These are phyloP conservation scores for Sporobolomyces pararoseus DNA, from an alignment of 768 basidiomycete species.

Conservation along the genomic window DNA sequence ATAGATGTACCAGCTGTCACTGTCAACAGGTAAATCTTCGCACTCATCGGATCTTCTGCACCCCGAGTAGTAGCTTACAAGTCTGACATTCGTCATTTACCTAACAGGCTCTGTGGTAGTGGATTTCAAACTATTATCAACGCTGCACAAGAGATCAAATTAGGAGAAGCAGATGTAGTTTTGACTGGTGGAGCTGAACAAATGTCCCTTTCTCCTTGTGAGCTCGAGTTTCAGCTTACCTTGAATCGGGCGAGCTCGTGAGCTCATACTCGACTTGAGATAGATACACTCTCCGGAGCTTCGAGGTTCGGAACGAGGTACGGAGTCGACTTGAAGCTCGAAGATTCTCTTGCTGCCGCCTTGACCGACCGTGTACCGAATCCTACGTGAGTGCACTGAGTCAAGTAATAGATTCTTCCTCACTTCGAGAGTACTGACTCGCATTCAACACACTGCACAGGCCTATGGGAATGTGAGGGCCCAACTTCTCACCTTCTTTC, in stretches of 20 bases:
- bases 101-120: slow-evolving; percentile 49
- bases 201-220: slow-evolving; percentile 45
- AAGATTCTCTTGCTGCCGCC: slow-evolving; percentile 51
- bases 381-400: slow-evolving; percentile 47
- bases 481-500: no score
- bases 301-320: slow-evolving; percentile 51
- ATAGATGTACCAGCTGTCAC: slow-evolving; percentile 50
- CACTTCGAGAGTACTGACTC: no score
- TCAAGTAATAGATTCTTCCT: no score
- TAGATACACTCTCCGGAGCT: slow-evolving; percentile 48
- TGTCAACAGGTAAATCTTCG: slow-evolving; percentile 48
- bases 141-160: slow-evolving; percentile 50
- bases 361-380: slow-evolving; percentile 51
- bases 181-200: slow-evolving; percentile 50
- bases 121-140: slow-evolving; percentile 52
- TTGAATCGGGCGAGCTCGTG: slow-evolving; percentile 42
- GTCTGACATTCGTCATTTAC: not conserved
- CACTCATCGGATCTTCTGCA: not conserved
- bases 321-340: slow-evolving; percentile 51
- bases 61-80: not conserved
- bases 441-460: slow-evolving; percentile 14
- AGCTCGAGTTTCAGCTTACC: not conserved
- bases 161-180: slow-evolving; percentile 50
- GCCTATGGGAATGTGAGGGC: slow-evolving; percentile 35
- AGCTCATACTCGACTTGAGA: not conserved